Conservation (phyloP, 148 eudicot genomes). For the Arbutus unedo region DNA sequence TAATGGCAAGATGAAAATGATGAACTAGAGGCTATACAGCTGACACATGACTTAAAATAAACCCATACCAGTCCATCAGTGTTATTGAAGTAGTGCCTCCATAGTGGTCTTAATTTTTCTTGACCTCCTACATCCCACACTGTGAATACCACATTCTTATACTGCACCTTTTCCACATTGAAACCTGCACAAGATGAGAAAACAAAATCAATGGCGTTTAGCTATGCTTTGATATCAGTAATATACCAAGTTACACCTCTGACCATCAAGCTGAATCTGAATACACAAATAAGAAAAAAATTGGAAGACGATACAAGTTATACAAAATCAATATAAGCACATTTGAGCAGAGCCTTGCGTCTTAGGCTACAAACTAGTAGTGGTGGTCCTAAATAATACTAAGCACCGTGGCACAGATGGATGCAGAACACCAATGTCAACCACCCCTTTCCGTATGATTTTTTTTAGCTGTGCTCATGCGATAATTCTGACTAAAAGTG, state of each 20-base stretch:
- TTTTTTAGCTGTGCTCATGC: background rate
- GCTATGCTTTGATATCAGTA: background rate
- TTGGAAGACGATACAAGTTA: background rate
- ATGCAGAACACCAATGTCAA: background rate
- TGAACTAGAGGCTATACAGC: background rate
- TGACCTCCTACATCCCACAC: conserved; percentile 99
- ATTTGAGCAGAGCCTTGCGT: background rate
- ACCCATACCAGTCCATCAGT: conserved; percentile 90
- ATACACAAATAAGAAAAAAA: background rate
- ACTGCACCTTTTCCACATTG: conserved; percentile 99
- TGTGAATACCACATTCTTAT: conserved; percentile 93
- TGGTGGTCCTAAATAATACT: background rate
- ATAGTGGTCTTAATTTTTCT: conserved; percentile 92
- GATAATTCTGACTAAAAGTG: background rate
- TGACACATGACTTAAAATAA: conserved; percentile 1
- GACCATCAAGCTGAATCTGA: background rate
- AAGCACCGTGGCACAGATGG: background rate
- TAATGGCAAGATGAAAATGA: background rate
- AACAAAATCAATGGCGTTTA: background rate
- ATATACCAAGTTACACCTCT: background rate
- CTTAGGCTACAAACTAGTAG: conserved; percentile 7
- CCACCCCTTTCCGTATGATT: background rate
- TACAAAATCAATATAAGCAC: background rate
- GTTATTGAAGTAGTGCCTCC: conserved; percentile 99
- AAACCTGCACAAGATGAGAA: conserved; percentile 54